Conservation (phyloP, 768 basidiomycete species). For the Hysterangium stoloniferum region DNA sequence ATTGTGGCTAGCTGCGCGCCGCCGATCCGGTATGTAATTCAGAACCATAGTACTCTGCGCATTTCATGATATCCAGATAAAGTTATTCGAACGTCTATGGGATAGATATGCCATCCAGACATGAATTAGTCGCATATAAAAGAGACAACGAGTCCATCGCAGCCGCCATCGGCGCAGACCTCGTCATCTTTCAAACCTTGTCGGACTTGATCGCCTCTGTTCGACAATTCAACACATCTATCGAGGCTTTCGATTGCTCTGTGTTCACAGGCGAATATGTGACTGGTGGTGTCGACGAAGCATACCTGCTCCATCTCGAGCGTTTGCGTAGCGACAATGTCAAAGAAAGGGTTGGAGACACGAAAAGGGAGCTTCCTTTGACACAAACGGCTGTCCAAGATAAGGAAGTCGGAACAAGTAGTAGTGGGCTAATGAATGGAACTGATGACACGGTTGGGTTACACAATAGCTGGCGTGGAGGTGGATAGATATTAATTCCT, state of each 20-base stretch:
- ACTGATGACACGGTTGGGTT: conserved; percentile 73
- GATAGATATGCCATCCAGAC: conserved; percentile 98
- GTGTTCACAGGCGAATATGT: conserved; percentile 97
- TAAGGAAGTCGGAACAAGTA: conserved; percentile 24
- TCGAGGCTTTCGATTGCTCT: conserved; percentile 86
- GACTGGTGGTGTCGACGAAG: conserved; percentile 84
- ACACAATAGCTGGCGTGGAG: conserved; percentile 53
- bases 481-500: not conserved
- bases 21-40: conserved; percentile 67
- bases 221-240: conserved; percentile 69
- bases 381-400: conserved; percentile 35
- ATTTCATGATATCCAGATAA: conserved; percentile 5
- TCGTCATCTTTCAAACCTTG: conserved; percentile 92
- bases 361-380: not conserved
- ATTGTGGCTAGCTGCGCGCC: conserved; percentile 96
- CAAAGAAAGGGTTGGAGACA: conserved; percentile 30
- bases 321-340: conserved; percentile 73
- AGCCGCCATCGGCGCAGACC: conserved; percentile 81
- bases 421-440: conserved; percentile 46
- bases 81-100: conserved; percentile 95
- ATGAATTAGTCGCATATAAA: conserved; percentile 82
- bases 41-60: not conserved
- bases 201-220: conserved; percentile 83
- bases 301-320: conserved; percentile 72
- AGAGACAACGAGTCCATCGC: conserved; percentile 69